Evolutionary conservation across 139 green algal genomes (phyloP), one percentile per base, ranked within the genome.

Genomic region (Coelastrella sp.): DNA sequence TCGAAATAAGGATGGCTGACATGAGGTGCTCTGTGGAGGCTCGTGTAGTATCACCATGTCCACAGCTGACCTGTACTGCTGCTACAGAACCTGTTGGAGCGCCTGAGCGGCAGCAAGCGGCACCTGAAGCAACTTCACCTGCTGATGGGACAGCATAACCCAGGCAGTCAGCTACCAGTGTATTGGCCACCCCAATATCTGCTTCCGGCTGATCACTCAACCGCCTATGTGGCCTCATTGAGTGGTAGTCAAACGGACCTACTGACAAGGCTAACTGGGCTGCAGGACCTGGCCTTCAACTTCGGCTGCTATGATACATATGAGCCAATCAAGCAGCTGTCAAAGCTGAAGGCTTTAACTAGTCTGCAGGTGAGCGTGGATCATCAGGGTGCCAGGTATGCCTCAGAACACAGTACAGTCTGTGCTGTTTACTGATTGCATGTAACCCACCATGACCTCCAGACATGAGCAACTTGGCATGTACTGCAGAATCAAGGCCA

Each of bases 111-210:
- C 49, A 35, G n/a, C 78, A 63, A 65, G 27, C 78, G 20, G 49
- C 84, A 80, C 49, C 68, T 88, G 7, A 80, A 56, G 12, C 35
- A 68, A 20, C 68, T 88, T 19, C 68, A 88, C 7, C 35, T 88
- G 49, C 17, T 68, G 14, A 22, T 11, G 4, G 66, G 84, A 4
- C 84, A 60, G 19, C 66, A 19, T 17, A 0, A 68, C 6, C 17
- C 20, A 24, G 25, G 56, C 68, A 88, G 84, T 68, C 84, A 81
- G 68, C 84, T 88, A 27, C 68, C 84, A 22, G 0, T 6, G 0
- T 88, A 59, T 35, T 81, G 25, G 7, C 49, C 84, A n/a, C 84
- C 84, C 15, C 11, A n/a, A 1, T 87, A 63, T 61, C 17, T 87
- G 22, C 81, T 17, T 7, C 3, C 74, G 58, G 74, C 9, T 1